A percentile compares a stretch with the other conserved stretches of the same genome.
Conservation (phyloP, 1,284 basidiomycete species). For the Cystobasidiaceae sp. region DNA sequence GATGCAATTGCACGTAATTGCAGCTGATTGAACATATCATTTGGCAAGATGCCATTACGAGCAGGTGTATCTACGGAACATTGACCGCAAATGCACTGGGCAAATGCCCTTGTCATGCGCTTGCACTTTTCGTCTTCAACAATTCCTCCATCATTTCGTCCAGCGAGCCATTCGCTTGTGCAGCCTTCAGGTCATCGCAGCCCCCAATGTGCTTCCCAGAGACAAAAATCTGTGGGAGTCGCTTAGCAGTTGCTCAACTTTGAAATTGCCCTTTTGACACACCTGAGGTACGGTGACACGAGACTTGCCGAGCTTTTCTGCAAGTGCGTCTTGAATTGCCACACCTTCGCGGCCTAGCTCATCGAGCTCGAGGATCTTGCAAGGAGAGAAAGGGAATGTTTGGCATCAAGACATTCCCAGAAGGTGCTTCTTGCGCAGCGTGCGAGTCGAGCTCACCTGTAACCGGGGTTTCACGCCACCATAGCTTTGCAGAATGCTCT, state of each 20-base stretch:
- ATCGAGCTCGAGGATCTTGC: slow-evolving; percentile 19
- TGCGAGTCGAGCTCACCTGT: slow-evolving; percentile 1
- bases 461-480: slow-evolving; percentile 14
- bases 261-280: background rate
- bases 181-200: slow-evolving; percentile 57
- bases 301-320: slow-evolving; percentile 15
- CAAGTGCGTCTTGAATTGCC: slow-evolving; percentile 27
- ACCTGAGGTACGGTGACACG: slow-evolving; percentile 28
- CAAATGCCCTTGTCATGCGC: background rate
- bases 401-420: too few relatives aligned
- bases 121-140: background rate
- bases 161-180: slow-evolving; percentile 55
- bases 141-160: slow-evolving; percentile 35
- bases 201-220: slow-evolving; percentile 64
- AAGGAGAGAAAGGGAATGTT: background rate
- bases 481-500: slow-evolving; percentile 17
- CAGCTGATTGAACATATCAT: too few relatives aligned
- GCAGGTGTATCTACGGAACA: too few relatives aligned
- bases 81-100: background rate
- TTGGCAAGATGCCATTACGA: too few relatives aligned
- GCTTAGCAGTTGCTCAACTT: too few relatives aligned
- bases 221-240: slow-evolving; percentile 67
- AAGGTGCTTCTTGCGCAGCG: too few relatives aligned
- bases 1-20: too few relatives aligned
- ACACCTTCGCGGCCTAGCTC: slow-evolving; percentile 4